These are phyloP conservation scores for Klebsormidium nitens DNA, from an alignment of 139 green algal species.

Conservation along the genomic window DNA sequence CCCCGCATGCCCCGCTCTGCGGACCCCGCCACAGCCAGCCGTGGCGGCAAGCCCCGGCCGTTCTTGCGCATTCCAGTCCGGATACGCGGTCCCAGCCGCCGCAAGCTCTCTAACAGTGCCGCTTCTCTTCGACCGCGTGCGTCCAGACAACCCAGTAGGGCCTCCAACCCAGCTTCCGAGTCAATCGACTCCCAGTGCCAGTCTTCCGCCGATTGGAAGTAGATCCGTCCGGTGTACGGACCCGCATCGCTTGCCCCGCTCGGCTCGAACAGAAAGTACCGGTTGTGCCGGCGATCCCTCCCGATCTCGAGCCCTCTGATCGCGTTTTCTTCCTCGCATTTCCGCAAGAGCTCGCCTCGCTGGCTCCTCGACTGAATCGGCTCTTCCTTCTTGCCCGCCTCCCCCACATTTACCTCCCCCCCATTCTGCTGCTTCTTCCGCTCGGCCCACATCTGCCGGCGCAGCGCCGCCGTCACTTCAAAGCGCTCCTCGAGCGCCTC, in stretches of 20 bases:
- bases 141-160: constrained; percentile 11
- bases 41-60: too few species aligned
- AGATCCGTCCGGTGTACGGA: constrained; percentile 7
- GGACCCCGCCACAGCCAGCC: too few species aligned
- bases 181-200: constrained; percentile 16
- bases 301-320: constrained; percentile 21
- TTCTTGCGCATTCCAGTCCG: too few species aligned
- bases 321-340: constrained; percentile 14
- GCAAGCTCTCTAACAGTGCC: too few species aligned
- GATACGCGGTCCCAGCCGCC: too few species aligned
- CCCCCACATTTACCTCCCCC: constrained; percentile 13
- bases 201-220: constrained; percentile 11
- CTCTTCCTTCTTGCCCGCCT: background rate
- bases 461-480: constrained; percentile 10
- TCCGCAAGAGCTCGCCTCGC: background rate
- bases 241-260: constrained; percentile 2
- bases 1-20: too few species aligned
- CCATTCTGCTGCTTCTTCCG: constrained; percentile 5
- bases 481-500: constrained; percentile 29
- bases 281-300: constrained; percentile 28
- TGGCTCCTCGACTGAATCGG: background rate
- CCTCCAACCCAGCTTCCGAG: constrained; percentile 10
- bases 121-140: constrained; percentile 8
- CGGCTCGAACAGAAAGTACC: constrained; percentile 20
- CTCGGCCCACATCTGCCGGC: constrained; percentile 31